phyloP scores from a whole-genome alignment of 1,284 basidiomycete species.

The Peniophora sp. region DNA sequence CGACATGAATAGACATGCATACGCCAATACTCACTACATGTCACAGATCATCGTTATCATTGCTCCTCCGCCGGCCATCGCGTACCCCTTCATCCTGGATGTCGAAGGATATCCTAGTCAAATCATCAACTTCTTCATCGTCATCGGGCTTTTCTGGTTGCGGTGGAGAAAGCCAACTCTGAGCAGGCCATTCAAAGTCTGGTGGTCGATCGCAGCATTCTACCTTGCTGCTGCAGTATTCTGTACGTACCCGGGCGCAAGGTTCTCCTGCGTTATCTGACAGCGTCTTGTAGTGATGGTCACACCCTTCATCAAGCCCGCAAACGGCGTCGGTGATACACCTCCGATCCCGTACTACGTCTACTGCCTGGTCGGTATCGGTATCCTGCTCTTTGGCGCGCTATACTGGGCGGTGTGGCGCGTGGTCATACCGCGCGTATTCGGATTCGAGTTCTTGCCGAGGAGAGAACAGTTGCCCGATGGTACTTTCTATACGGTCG shows the following conservation, averaged over 20 bases:
- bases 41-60: conserved; percentile 39
- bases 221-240: conserved; percentile 46
- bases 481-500: conserved; percentile 48
- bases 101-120: conserved; percentile 50
- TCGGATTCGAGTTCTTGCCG: conserved; percentile 40
- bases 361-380: conserved; percentile 53
- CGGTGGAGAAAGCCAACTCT: conserved; percentile 40
- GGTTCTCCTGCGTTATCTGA: background rate
- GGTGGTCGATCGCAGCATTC: conserved; percentile 49
- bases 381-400: conserved; percentile 35
- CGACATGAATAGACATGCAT: background rate
- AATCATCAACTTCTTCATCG: conserved; percentile 49
- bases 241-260: conserved; percentile 26
- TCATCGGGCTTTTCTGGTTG: conserved; percentile 50
- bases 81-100: conserved; percentile 48
- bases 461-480: conserved; percentile 41
- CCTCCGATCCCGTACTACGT: conserved; percentile 54
- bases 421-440: conserved; percentile 37
- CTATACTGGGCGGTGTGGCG: conserved; percentile 53
- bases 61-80: conserved; percentile 34
- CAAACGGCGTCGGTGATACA: conserved; percentile 47
- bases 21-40: background rate
- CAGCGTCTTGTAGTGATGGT: conserved; percentile 33
- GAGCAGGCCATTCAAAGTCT: conserved; percentile 52
- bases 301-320: conserved; percentile 47